These are phyloP conservation scores for Epicoccum nigrum DNA, from an alignment of 2,329 filamentous ascomycete genomes.

Conservation along the genomic window DNA sequence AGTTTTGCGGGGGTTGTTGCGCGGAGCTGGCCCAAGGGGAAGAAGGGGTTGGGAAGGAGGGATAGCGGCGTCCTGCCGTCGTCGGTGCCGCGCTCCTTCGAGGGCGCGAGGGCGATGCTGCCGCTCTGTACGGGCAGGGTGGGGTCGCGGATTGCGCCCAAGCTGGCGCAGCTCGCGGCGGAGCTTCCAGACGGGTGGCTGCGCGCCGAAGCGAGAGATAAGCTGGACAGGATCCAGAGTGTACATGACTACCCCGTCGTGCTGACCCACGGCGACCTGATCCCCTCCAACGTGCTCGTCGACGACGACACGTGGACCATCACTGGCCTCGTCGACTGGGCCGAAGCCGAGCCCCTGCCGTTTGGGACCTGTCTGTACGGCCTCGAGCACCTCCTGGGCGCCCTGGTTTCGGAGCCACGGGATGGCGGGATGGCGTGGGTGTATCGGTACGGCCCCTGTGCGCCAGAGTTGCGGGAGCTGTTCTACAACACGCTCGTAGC, in stretches of 20 bases:
- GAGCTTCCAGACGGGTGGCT: conserved; percentile 34
- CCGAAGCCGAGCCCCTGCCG: conserved; percentile 65
- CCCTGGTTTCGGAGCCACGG: too few relatives aligned
- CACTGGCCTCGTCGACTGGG: conserved; percentile 67
- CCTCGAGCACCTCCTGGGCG: conserved; percentile 58
- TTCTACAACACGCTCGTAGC: conserved; percentile 59
- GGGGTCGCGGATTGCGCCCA: conserved; percentile 31
- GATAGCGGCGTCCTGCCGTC: too few relatives aligned
- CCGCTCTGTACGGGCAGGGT: conserved; percentile 37
- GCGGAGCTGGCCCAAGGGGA: conserved; percentile 24
- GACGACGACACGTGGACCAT: conserved; percentile 53
- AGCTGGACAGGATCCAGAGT: conserved; percentile 50
- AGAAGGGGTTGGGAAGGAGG: too few relatives aligned
- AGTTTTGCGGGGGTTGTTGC: conserved; percentile 40
- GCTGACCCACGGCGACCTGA: conserved; percentile 66
- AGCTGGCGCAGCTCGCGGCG: conserved; percentile 31
- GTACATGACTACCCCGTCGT: conserved; percentile 58
- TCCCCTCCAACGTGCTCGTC: conserved; percentile 64
- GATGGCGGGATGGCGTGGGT: too few relatives aligned
- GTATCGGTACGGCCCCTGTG: too few relatives aligned
- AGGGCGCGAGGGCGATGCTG: conserved; percentile 20
- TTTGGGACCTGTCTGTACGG: conserved; percentile 67
- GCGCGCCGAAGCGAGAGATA: conserved; percentile 22
- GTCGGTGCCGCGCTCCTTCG: too few relatives aligned
- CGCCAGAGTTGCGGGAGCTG: too few relatives aligned